Conservation (phyloP, 192 early-diverging fungal species). For the Podila epigama region DNA sequence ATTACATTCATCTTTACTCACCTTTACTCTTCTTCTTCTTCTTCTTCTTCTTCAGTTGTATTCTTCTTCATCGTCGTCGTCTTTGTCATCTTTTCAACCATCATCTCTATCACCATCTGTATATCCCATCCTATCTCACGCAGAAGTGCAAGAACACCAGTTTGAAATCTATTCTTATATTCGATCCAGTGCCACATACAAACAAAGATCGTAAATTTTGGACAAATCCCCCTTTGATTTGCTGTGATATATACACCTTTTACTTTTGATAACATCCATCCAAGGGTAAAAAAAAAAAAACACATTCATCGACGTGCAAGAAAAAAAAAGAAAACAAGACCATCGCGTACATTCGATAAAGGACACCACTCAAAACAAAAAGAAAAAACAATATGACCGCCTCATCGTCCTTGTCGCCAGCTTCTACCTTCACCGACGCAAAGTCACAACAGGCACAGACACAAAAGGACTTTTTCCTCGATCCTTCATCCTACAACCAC, state of each 20-base stretch:
- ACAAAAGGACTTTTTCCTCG: conserved; percentile 4
- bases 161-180: no score
- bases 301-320: not conserved
- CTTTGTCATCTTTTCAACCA: not conserved
- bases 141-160: no score
- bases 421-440: not conserved
- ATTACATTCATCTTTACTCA: not conserved
- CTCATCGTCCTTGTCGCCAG: not conserved
- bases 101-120: not conserved
- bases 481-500: conserved; percentile 10
- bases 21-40: not conserved
- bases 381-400: conserved; percentile 11
- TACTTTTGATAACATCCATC: no score
- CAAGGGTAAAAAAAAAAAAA: not conserved
- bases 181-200: no score
- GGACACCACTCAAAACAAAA: not conserved
- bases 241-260: no score
- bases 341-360: not conserved
- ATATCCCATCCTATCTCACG: no score
- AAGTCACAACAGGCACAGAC: conserved; percentile 31
- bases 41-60: not conserved
- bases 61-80: not conserved
- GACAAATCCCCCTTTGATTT: no score
- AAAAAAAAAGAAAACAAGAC: not conserved
- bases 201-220: no score